Percentiles rank a stretch among this genome's conserved stretches.
These are phyloP conservation scores for Stylonectria norvegica DNA, from an alignment of 2,329 filamentous ascomycete species.

Conservation along the genomic window DNA sequence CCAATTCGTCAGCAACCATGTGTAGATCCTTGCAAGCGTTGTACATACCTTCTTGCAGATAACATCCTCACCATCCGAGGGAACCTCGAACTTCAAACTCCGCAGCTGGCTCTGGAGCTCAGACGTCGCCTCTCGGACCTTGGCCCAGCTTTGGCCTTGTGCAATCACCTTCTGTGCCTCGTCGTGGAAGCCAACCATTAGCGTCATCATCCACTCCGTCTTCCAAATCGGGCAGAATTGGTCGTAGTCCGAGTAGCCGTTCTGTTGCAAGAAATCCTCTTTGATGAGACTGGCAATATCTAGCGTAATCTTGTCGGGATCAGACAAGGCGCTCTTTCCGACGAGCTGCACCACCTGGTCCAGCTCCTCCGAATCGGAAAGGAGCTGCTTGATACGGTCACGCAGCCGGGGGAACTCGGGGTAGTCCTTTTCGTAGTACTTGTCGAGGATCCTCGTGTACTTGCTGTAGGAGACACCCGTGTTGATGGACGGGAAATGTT, in stretches of 20 bases:
- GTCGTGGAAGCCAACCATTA: slow-evolving; percentile 97
- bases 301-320: slow-evolving; percentile 96
- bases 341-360: slow-evolving; percentile 99
- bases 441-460: slow-evolving; percentile 84
- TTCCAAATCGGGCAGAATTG: slow-evolving; percentile 99
- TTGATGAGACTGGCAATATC: slow-evolving; percentile 90
- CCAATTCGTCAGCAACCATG: slow-evolving; percentile 36
- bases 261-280: slow-evolving; percentile 98
- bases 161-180: slow-evolving; percentile 93
- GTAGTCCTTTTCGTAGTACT: slow-evolving; percentile 89
- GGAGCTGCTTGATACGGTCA: slow-evolving; percentile 88
- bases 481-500: slow-evolving; percentile 99
- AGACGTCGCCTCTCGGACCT: slow-evolving; percentile 84
- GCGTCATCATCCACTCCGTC: slow-evolving; percentile 99
- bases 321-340: slow-evolving; percentile 92
- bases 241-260: slow-evolving; percentile 98
- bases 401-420: slow-evolving; percentile 92
- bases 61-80: slow-evolving; percentile 75
- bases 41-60: slow-evolving; percentile 75
- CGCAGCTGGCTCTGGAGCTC: slow-evolving; percentile 83
- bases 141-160: slow-evolving; percentile 87
- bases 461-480: slow-evolving; percentile 94
- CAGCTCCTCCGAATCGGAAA: slow-evolving; percentile 93
- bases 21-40: neutral
- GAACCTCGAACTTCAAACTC: slow-evolving; percentile 96